Evolutionary conservation across 352 stramenopile species (phyloP).

Genomic region (Elongisporangium undulatum): DNA sequence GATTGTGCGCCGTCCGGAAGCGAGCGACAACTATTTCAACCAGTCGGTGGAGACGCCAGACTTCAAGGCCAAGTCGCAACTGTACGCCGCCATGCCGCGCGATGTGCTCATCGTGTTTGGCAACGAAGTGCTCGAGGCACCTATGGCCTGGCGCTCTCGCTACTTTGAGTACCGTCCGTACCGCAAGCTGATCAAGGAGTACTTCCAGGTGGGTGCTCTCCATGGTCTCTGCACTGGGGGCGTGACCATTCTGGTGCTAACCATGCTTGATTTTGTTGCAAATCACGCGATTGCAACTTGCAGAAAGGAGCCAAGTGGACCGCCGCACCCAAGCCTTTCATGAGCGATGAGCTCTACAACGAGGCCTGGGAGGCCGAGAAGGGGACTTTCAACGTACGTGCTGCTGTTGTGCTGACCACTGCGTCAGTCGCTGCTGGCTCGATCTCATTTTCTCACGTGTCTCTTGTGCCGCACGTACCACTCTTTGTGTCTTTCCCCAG

Average conservation of each 20-base stretch:
- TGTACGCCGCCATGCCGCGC: constrained; percentile 88
- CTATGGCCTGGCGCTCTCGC: constrained; percentile 87
- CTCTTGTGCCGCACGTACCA: neutral
- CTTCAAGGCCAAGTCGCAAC: constrained; percentile 77
- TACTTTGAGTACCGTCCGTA: constrained; percentile 91
- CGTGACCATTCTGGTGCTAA: neutral
- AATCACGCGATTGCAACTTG: constrained; percentile 2
- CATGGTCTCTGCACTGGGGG: neutral
- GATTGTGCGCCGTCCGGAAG: constrained; percentile 76
- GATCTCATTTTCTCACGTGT: neutral
- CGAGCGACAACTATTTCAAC: constrained; percentile 62
- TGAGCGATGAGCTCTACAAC: constrained; percentile 90
- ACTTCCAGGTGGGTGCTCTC: constrained; percentile 61
- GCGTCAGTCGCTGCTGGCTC: neutral
- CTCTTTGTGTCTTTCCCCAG: constrained; percentile 12
- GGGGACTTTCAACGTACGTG: constrained; percentile 68
- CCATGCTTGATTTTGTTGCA: constrained; percentile 3
- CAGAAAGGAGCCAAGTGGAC: constrained; percentile 85
- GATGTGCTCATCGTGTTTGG: constrained; percentile 88
- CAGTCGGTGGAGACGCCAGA: constrained; percentile 76
- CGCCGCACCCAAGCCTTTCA: constrained; percentile 84
- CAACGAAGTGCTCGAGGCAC: constrained; percentile 88
- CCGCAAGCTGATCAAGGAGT: constrained; percentile 87
- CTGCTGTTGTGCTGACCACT: neutral
- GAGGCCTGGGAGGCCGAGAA: constrained; percentile 78